Conservation (phyloP, 2,329 filamentous ascomycete species). For the Fusarium fracticaudum region DNA sequence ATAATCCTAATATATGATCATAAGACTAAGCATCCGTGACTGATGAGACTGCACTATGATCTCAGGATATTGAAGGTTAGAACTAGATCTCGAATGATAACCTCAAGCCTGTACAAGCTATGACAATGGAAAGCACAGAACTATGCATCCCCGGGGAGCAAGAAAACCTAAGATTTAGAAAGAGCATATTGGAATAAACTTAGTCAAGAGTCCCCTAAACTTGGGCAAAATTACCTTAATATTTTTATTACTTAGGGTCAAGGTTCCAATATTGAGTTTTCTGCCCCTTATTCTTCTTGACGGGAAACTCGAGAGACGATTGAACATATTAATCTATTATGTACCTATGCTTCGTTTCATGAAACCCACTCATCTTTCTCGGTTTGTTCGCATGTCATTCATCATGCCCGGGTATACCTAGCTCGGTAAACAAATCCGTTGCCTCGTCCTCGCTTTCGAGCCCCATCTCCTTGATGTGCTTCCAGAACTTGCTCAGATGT, state of each 20-base stretch:
- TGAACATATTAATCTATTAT: not conserved
- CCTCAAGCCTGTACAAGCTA: not conserved
- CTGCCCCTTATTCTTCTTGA: not conserved
- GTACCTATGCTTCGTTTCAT: not conserved
- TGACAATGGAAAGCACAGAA: not conserved
- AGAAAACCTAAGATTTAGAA: not conserved
- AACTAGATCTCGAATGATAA: too few species aligned
- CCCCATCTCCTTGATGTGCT: slow-evolving; percentile 73
- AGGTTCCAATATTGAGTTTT: not conserved
- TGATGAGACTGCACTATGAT: too few species aligned
- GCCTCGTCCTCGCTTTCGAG: slow-evolving; percentile 59
- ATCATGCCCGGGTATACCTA: slow-evolving; percentile 54
- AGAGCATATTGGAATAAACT: not conserved
- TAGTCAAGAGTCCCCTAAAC: not conserved
- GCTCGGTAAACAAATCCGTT: slow-evolving; percentile 59
- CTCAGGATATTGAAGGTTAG: too few species aligned
- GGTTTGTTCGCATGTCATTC: slow-evolving; percentile 1
- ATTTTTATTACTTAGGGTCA: not conserved
- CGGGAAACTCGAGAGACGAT: not conserved
- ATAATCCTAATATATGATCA: not conserved
- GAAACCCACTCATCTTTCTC: not conserved
- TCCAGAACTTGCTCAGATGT: slow-evolving; percentile 88
- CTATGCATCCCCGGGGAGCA: not conserved
- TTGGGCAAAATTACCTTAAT: not conserved
- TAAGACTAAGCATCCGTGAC: not conserved